Base-by-base conservation (phyloP, 1,139 yeast species). In the Blastobotrys buckinghamii region DNA sequence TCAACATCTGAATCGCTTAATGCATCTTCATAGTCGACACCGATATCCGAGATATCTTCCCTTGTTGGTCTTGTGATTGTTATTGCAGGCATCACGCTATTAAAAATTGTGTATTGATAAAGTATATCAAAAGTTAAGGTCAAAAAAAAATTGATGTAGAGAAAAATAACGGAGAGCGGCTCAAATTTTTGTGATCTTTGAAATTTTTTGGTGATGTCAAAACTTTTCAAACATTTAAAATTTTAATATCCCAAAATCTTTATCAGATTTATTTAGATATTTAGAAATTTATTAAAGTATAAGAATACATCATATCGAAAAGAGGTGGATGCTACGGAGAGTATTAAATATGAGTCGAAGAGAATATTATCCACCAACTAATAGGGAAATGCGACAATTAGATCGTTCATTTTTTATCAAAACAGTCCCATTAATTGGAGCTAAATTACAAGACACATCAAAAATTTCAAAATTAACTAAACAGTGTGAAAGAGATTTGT, bases 371-470 rank as follows among this genome's bases (percentile, higher is more conserved):
- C 95, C 96, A 2, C 96, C 96, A 0, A 70, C 79, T 12, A 74
- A 83, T 62, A 68, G 87, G 45, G 71, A 77, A 6, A 82, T 87
- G 90, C 76, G 62, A 40, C 73, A 63, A 20, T 72, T 90, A 42
- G 92, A 89, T 64, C 75, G 84, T 41, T 65, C 76, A 0, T 77
- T 79, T 57, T 90, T 89, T 68, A 62, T 70, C 9, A 74, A 73
- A 29, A 70, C 72, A 12, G 69, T 84, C 6, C 76, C 80, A 0
- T 69, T 88, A 20, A 77, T 84, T 55, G 84, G 81, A 15, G 88
- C 90, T 1, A 67, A 73, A 46, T 80, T 90, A 59, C 79, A 82
- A 1, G 81, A 88, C 50, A 88, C 94, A 0, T 74, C 76, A 6
- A 80, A 80, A 61, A 62, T 75, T 30, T 63, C 70, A 32, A 48